Conservation (phyloP, 1,284 basidiomycete genomes). For the Ceratobasidium sp. region DNA sequence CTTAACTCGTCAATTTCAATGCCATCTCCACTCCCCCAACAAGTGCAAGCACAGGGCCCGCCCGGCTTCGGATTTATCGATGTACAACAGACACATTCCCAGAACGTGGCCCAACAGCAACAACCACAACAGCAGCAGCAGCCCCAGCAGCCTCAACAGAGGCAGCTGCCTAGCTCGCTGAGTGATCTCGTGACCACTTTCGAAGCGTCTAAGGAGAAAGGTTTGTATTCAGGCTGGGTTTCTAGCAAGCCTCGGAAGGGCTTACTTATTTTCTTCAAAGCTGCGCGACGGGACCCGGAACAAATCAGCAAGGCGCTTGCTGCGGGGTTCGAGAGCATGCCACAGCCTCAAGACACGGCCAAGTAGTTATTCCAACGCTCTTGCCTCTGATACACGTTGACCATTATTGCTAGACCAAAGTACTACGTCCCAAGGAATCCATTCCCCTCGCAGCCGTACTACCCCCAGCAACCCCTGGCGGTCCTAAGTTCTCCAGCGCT, state of each 20-base stretch:
- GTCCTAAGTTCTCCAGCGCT: conserved; percentile 85
- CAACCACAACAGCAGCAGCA: conserved; percentile 46
- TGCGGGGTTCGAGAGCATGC: conserved; percentile 84
- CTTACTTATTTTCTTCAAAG: conserved; percentile 54
- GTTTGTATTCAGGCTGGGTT: conserved; percentile 56
- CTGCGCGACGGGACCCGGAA: conserved; percentile 81
- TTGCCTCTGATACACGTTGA: background rate
- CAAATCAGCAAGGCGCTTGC: conserved; percentile 93
- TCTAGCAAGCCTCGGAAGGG: conserved; percentile 20
- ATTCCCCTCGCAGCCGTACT: conserved; percentile 90
- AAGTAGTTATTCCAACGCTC: conserved; percentile 64
- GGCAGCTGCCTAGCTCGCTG: conserved; percentile 70
- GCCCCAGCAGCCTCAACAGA: conserved; percentile 45
- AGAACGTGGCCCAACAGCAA: conserved; percentile 42
- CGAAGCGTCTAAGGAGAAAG: conserved; percentile 94
- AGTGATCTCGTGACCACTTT: conserved; percentile 95
- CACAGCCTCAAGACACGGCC: conserved; percentile 92
- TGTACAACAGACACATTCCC: conserved; percentile 39
- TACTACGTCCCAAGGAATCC: conserved; percentile 97
- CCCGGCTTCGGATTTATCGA: conserved; percentile 45
- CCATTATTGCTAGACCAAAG: conserved; percentile 69
- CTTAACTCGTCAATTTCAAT: conserved; percentile 45
- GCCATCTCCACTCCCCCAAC: conserved; percentile 67
- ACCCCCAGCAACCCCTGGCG: conserved; percentile 87
- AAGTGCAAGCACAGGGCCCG: conserved; percentile 58